Conservation (phyloP, 768 basidiomycete species). For the Mycena venus region DNA sequence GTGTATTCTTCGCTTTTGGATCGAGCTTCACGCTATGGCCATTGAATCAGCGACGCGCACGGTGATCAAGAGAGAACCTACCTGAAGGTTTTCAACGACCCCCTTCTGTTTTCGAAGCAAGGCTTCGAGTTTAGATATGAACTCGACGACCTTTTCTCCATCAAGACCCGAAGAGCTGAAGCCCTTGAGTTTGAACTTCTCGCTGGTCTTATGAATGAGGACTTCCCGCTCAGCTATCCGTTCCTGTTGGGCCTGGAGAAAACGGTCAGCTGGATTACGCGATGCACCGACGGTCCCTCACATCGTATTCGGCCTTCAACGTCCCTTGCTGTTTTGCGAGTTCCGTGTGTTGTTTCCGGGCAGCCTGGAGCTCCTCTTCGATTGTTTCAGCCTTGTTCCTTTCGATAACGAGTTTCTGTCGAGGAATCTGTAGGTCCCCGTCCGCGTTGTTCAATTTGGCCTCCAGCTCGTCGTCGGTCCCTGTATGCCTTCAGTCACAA, state of each 20-base stretch:
- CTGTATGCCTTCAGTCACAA: constrained; percentile 50
- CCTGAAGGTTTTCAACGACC: constrained; percentile 79
- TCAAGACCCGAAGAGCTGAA: constrained; percentile 80
- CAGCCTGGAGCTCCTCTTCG: constrained; percentile 68
- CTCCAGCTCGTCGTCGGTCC: constrained; percentile 80
- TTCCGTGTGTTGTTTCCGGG: constrained; percentile 66
- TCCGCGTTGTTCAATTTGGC: constrained; percentile 70
- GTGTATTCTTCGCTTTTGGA: constrained; percentile 76
- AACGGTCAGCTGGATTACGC: background rate
- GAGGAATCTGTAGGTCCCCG: constrained; percentile 65
- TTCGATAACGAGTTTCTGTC: constrained; percentile 61
- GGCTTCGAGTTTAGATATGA: constrained; percentile 75
- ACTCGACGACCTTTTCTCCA: constrained; percentile 79
- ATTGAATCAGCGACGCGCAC: constrained; percentile 14
- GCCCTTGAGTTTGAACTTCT: constrained; percentile 79
- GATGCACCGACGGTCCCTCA: constrained; percentile 35
- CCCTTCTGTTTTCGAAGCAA: constrained; percentile 71
- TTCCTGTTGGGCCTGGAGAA: constrained; percentile 75
- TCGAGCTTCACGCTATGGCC: constrained; percentile 63
- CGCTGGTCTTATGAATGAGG: constrained; percentile 77
- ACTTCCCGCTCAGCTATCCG: constrained; percentile 80
- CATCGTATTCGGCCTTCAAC: constrained; percentile 82
- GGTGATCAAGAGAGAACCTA: constrained; percentile 39
- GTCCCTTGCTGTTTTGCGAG: constrained; percentile 75
- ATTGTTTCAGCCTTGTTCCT: constrained; percentile 69